phyloP scores from a whole-genome alignment of 2,329 filamentous ascomycete genomes.

The Curvularia spicifera region DNA sequence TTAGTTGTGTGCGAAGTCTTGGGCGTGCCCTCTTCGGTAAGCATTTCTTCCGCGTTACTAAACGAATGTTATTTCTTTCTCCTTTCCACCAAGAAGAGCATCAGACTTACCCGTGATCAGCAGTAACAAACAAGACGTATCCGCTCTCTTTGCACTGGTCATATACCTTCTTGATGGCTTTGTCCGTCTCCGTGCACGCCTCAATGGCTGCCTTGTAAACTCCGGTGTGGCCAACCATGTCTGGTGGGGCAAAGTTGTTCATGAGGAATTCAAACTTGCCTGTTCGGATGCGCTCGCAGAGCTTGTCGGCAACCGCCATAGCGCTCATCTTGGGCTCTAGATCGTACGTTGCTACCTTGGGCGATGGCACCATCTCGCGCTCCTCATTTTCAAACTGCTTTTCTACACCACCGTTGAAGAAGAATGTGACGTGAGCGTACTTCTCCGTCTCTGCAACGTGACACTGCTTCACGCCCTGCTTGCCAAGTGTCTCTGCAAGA shows the following conservation, averaged over 20 bases:
- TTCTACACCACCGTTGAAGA: conserved; percentile 99
- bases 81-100: background rate
- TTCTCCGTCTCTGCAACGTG: conserved; percentile 99
- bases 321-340: conserved; percentile 95
- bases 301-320: conserved; percentile 85
- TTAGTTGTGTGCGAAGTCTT: conserved; percentile 99
- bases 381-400: conserved; percentile 92
- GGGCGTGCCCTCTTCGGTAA: conserved; percentile 91
- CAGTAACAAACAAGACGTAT: conserved; percentile 93
- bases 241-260: conserved; percentile 99
- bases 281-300: conserved; percentile 83
- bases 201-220: conserved; percentile 93
- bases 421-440: conserved; percentile 99
- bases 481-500: conserved; percentile 94
- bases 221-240: conserved; percentile 99
- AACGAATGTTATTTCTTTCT: conserved; percentile 28
- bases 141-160: conserved; percentile 92
- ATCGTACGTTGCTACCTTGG: conserved; percentile 96
- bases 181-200: conserved; percentile 85
- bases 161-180: conserved; percentile 89
- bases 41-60: conserved; percentile 97
- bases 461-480: conserved; percentile 88
- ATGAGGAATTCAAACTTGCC: conserved; percentile 94
- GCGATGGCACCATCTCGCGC: conserved; percentile 92
- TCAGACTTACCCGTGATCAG: conserved; percentile 79